These are phyloP conservation scores for Pistacia vera DNA, from an alignment of 345 rosid genomes.

Conservation along the genomic window DNA sequence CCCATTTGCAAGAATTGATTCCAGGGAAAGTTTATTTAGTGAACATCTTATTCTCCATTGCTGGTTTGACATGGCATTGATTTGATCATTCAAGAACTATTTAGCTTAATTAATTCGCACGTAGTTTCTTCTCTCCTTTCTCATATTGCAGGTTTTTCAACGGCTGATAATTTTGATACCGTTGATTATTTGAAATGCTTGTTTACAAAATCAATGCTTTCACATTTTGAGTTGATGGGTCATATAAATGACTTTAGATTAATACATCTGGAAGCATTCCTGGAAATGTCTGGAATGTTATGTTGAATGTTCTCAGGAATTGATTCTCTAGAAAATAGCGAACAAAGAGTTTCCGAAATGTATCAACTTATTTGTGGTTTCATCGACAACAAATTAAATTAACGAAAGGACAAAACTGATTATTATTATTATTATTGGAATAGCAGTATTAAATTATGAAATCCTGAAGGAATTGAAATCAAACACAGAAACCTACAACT, in stretches of 20 bases:
- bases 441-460: not conserved
- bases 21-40: not conserved
- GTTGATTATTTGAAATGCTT: not conserved
- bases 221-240: not conserved
- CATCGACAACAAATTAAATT: not conserved
- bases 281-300: not conserved
- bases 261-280: not conserved
- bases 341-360: not conserved
- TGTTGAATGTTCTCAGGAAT: no score
- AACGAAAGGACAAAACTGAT: not conserved
- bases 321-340: no score
- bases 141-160: constrained; percentile 6
- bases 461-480: not conserved
- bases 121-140: no score
- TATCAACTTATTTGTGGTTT: not conserved
- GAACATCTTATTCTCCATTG: constrained; percentile 14
- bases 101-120: not conserved
- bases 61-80: constrained; percentile 6
- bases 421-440: not conserved
- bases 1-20: no score
- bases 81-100: not conserved
- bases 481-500: constrained; percentile 45
- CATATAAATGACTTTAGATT: not conserved
- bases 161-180: not conserved
- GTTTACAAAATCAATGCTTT: not conserved